Conservation (phyloP, 1,284 basidiomycete genomes). For the Chalciporus sp. region DNA sequence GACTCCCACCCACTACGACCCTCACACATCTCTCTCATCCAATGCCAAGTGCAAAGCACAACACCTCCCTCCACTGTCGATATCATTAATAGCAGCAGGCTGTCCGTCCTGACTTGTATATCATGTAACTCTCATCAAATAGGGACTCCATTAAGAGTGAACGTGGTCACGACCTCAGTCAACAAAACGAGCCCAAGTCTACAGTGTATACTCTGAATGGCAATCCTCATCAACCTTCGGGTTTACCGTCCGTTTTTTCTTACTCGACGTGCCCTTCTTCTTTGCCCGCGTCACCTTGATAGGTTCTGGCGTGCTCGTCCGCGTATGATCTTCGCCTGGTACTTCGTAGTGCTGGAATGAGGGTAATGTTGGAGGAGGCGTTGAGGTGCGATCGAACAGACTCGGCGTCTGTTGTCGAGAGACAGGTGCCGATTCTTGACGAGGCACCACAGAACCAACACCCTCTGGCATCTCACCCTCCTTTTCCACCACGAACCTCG, state of each 20-base stretch:
- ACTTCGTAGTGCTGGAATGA: conserved; percentile 66
- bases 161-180: not conserved
- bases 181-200: not conserved
- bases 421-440: conserved; percentile 28
- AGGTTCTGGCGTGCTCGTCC: conserved; percentile 64
- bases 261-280: conserved; percentile 66
- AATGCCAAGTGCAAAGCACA: conserved; percentile 12
- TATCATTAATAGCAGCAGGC: conserved; percentile 18
- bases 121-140: conserved; percentile 17
- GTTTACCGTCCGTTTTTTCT: conserved; percentile 59
- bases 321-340: conserved; percentile 48
- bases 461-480: conserved; percentile 85
- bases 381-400: conserved; percentile 38
- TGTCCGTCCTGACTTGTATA: conserved; percentile 24
- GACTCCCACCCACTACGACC: conserved; percentile 14
- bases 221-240: conserved; percentile 19
- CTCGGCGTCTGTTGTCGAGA: conserved; percentile 22
- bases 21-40: conserved; percentile 4
- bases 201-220: no score
- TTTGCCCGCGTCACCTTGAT: conserved; percentile 73
- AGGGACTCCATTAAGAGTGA: not conserved
- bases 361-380: conserved; percentile 41
- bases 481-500: conserved; percentile 66
- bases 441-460: conserved; percentile 27
- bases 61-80: conserved; percentile 2